Conservation (phyloP, 306 rosid genomes). For the Citrullus colocynthis region DNA sequence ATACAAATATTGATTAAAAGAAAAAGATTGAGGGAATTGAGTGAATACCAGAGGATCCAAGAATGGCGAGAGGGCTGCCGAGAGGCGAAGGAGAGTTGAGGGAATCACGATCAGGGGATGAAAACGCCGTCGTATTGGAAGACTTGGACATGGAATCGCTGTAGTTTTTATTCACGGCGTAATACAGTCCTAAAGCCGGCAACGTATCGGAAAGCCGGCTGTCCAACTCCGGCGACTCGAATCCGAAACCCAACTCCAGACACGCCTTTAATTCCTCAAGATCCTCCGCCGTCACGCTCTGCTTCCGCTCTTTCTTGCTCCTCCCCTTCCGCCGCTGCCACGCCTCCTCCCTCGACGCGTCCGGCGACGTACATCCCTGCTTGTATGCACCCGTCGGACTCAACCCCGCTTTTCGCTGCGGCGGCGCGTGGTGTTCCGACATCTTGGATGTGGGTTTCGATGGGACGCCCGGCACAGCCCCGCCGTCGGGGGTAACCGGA, state of each 20-base stretch:
- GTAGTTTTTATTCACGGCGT: conserved; percentile 41
- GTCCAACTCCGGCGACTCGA: conserved; percentile 46
- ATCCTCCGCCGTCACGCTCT: conserved; percentile 57
- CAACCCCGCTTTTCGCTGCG: background rate
- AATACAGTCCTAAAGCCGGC: conserved; percentile 51
- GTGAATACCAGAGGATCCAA: conserved; percentile 30
- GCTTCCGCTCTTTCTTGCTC: conserved; percentile 4
- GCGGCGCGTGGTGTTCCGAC: conserved; percentile 28
- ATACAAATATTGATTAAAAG: too few relatives aligned
- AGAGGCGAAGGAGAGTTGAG: conserved; percentile 4
- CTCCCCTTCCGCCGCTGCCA: conserved; percentile 47
- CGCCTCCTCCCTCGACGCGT: conserved; percentile 53
- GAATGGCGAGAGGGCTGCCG: conserved; percentile 16
- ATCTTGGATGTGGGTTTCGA: conserved; percentile 3
- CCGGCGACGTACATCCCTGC: conserved; percentile 68
- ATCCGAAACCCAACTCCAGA: conserved; percentile 62
- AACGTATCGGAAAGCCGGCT: conserved; percentile 35
- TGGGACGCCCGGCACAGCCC: conserved; percentile 4
- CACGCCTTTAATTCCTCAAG: conserved; percentile 67
- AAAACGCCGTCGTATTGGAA: background rate
- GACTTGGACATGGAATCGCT: conserved; percentile 7
- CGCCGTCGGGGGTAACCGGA: background rate
- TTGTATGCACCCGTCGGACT: conserved; percentile 23
- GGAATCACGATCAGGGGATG: conserved; percentile 20
- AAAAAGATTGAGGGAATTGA: background rate